Evolutionary conservation across 176 grass and related monocot genomes (phyloP), one percentile per base, ranked within the genome.

Genomic region (Carex parvula): DNA sequence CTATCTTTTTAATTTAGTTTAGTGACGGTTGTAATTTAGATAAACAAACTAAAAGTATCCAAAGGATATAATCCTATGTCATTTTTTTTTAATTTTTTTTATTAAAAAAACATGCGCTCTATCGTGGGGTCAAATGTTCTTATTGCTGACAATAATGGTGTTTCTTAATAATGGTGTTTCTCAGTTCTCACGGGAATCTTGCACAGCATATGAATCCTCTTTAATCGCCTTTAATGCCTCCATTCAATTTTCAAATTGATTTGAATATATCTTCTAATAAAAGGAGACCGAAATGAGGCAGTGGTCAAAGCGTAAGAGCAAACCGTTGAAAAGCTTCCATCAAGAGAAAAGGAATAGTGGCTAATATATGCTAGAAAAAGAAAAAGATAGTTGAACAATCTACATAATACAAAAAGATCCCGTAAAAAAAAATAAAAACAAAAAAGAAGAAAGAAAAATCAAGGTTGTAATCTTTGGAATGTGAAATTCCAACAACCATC

Each of bases 241-340:
- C 60, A 32, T 66, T 21, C 63, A 30, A 54, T 67, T 83, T 83
- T 83, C 80, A 83, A 68, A 83, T 68, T 83, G 29, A 67, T 83
- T 83, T 83, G 80, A 75, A 73, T 52, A 14, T 75, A 3, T 44
- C 83, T 41, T 52, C 54, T 71, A 35, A 6, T 66, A 9, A 67
- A 62, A 76, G 39, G 59, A 61, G 13, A 21, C 33, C 44, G 41
- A 67, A 74, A 70, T 50, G 22, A 52, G 70, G 70, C 8, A 39
- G 21, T 55, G 24, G 21, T 55, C 17, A 20, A 32, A 30, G 13
- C 35, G 37, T 37, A 57, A 20, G 26, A 68, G 6, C 26, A 62
- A 79, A 79, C 67, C 26, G 52, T 64, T 58, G 81, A 59, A 22
- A 52, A 83, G 12, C 84, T 67, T 65, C 59, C 60, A 62, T 83